Percentiles rank a stretch among this genome's conserved stretches.
Evolutionary conservation across 495 filamentous ascomycete genomes (phyloP).

Genomic region (Aspergillus bertholletiae): DNA sequence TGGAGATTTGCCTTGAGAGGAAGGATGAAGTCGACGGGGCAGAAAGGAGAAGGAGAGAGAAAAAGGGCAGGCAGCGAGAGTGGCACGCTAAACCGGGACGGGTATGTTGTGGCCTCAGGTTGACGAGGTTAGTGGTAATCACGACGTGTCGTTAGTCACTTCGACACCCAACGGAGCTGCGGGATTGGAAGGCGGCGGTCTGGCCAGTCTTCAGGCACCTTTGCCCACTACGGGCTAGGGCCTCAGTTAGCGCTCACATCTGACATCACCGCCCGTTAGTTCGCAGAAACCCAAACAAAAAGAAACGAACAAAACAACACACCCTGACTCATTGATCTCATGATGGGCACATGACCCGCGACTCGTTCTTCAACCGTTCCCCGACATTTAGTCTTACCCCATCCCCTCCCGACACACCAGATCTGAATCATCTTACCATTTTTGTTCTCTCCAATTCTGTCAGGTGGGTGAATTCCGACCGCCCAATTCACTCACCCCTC

Average conservation of each 20-base stretch:
- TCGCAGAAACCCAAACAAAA: too few species aligned
- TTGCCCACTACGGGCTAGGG: neutral
- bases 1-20: constrained; percentile 24
- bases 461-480: too few species aligned
- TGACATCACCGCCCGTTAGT: constrained; percentile 5
- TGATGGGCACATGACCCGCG: neutral
- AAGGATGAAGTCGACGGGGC: constrained; percentile 23
- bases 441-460: too few species aligned
- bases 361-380: neutral
- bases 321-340: neutral
- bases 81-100: constrained; percentile 8
- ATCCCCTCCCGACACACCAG: too few species aligned
- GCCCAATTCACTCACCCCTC: neutral
- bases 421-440: too few species aligned
- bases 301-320: neutral
- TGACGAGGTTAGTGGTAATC: neutral
- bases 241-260: neutral
- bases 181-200: constrained; percentile 1
- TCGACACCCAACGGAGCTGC: neutral
- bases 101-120: constrained; percentile 5
- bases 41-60: constrained; percentile 30
- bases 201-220: constrained; percentile 5
- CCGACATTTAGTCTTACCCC: too few species aligned
- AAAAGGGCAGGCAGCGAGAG: constrained; percentile 23
- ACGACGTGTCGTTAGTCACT: neutral